Evolutionary conservation across 192 early-diverging fungal genomes (phyloP).

Genomic region (Backusella parvicylindrica): DNA sequence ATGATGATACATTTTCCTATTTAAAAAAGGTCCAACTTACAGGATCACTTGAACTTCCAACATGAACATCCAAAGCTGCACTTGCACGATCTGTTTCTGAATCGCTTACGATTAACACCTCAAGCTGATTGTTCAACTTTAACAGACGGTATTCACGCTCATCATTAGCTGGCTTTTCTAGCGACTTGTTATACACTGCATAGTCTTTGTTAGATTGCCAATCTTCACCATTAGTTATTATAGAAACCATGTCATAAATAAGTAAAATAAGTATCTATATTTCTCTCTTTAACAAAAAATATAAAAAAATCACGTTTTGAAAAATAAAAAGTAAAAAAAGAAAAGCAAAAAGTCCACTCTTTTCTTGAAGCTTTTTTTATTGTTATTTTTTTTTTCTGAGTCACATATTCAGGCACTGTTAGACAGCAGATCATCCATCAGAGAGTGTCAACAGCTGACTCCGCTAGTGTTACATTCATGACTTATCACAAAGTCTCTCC

Average conservation of each 20-base stretch:
- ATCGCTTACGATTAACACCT: conserved; percentile 56
- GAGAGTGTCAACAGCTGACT: not conserved
- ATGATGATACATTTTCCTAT: too few species aligned
- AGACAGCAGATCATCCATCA: conserved; percentile 2
- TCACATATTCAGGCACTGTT: conserved; percentile 6
- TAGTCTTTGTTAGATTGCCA: conserved; percentile 5
- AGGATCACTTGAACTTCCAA: conserved; percentile 59
- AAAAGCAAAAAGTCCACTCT: not conserved
- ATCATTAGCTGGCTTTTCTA: conserved; percentile 59
- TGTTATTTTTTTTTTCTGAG: not conserved
- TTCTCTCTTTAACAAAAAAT: not conserved
- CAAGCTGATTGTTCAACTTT: conserved; percentile 51
- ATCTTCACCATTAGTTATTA: conserved; percentile 4
- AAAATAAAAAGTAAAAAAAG: not conserved
- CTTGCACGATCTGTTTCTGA: conserved; percentile 52
- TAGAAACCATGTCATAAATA: not conserved
- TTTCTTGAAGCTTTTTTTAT: not conserved
- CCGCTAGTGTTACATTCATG: not conserved
- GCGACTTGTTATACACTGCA: not conserved
- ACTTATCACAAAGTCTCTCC: not conserved
- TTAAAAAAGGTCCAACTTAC: conserved; percentile 22
- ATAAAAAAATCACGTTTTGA: not conserved
- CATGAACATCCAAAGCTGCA: conserved; percentile 54
- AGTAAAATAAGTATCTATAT: not conserved
- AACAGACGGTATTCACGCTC: conserved; percentile 55